Base-by-base conservation (phyloP, 73 alveolate genomes). In the Blepharisma stoltei region DNA sequence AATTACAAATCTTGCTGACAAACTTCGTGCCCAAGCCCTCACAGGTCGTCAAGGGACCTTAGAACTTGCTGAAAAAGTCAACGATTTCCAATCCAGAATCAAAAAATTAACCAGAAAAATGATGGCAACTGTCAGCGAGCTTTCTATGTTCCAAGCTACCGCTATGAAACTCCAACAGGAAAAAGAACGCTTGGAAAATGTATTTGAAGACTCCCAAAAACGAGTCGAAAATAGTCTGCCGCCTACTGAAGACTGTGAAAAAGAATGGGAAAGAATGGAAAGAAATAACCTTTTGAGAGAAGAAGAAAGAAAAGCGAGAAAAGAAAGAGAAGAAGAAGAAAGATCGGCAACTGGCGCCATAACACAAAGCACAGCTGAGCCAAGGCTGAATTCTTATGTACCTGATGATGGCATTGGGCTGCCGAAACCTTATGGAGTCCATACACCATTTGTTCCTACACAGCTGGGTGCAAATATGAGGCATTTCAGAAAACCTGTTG, bases 81-180 rank as follows among this genome's bases (percentile, higher is more conserved):
- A 95, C 73, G 97, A 95, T 77, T 95, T 91, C 80, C 89, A 95
- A 87, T 93, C 97, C 0, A 93, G 96, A 79, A 78, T 95, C 20
- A 93, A 94, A 77, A 98, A 95, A 32, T 66, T 95, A 1, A 91
- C 98, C 1, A 83, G 98, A 44, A 95, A 93, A 73, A 95, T 93
- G 96, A 87, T 95, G 76, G 99, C 99, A 23, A 91, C 99, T n/a
- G 96, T 95, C 66, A 89, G 97, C 27, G 99, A 95, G 70, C 83
- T 95, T 54, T 95, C 99, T 55, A 95, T 95, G 97, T 95, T 93
- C 90, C 88, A 95, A 70, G 97, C 98, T 5, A 93, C 94, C 55
- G 96, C 98, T 1, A 80, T 95, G 48, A 93, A 93, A 78, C 86
- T 95, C 55, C 84, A 93, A 84, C 76, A 93, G 70, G 97, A 94